phyloP scores from a whole-genome alignment of 2,329 filamentous ascomycete genomes.

The Venturia nashicola region DNA sequence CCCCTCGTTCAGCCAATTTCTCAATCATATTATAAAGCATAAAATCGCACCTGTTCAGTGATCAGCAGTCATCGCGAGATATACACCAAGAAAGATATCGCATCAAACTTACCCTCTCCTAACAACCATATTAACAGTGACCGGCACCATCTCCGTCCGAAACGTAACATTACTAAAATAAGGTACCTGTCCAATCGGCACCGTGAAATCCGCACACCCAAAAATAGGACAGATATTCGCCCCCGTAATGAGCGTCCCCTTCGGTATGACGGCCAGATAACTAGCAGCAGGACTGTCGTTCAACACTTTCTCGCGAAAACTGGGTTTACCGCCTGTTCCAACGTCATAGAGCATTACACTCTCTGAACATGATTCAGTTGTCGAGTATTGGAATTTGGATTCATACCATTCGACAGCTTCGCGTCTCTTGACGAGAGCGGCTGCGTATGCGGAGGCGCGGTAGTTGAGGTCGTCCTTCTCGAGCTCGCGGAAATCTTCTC shows the following conservation, averaged over 20 bases:
- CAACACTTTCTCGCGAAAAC: conserved; percentile 37
- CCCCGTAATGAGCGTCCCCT: conserved; percentile 32
- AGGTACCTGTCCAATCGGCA: conserved; percentile 25
- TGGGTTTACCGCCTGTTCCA: conserved; percentile 26
- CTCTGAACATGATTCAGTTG: conserved; percentile 34
- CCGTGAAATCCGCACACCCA: neutral
- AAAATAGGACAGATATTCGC: conserved; percentile 2
- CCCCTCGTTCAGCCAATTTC: conserved; percentile 26
- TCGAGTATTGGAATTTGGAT: conserved; percentile 29
- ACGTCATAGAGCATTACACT: conserved; percentile 36
- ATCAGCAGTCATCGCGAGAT: conserved; percentile 20
- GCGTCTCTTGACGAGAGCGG: neutral
- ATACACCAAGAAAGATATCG: too few relatives aligned
- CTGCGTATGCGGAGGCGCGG: conserved; percentile 25
- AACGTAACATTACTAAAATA: conserved; percentile 37
- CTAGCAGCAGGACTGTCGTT: conserved; percentile 36
- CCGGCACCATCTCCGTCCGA: conserved; percentile 41
- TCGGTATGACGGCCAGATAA: conserved; percentile 34
- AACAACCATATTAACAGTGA: conserved; percentile 45
- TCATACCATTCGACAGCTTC: conserved; percentile 38
- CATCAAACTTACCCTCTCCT: conserved; percentile 43
- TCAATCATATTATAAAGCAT: conserved; percentile 13
- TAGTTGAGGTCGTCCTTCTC: neutral
- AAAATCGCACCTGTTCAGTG: neutral
- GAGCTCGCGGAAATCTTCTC: conserved; percentile 24